These are phyloP conservation scores for Metarhizium anisopliae DNA, from an alignment of 2,329 filamentous ascomycete genomes.

Conservation along the genomic window DNA sequence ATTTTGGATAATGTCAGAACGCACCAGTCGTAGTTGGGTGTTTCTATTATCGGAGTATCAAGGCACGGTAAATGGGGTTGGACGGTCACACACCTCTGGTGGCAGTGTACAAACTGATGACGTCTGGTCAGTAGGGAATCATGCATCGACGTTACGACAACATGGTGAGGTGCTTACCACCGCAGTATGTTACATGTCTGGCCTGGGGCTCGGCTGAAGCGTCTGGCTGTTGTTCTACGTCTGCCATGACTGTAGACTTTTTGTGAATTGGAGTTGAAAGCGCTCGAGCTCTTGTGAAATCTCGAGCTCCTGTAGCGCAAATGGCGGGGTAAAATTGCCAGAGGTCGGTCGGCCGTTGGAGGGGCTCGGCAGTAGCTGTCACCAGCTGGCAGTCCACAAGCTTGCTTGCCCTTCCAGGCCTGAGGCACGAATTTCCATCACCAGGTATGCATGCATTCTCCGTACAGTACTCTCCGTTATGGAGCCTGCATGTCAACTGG, in stretches of 20 bases:
- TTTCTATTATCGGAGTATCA: neutral
- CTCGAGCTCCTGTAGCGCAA: slow-evolving; percentile 15
- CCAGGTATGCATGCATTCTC: too few species aligned
- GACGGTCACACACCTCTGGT: slow-evolving; percentile 44
- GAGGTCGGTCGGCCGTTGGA: neutral
- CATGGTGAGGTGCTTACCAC: slow-evolving; percentile 36
- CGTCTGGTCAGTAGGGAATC: slow-evolving; percentile 10
- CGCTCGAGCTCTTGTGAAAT: slow-evolving; percentile 11
- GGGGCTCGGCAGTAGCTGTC: slow-evolving; percentile 5
- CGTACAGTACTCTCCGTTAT: too few species aligned
- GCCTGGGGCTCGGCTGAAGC: slow-evolving; percentile 36
- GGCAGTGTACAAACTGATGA: slow-evolving; percentile 53
- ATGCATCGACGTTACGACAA: slow-evolving; percentile 2
- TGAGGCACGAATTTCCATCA: neutral
- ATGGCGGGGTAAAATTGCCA: slow-evolving; percentile 26
- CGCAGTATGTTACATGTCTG: slow-evolving; percentile 47
- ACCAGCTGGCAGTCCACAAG: neutral
- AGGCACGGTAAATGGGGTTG: neutral
- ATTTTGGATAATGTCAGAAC: neutral
- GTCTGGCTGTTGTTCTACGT: slow-evolving; percentile 40
- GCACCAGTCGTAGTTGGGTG: neutral
- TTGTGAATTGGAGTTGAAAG: slow-evolving; percentile 1
- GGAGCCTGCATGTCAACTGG: too few species aligned
- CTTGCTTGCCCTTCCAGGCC: neutral
- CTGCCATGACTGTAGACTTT: slow-evolving; percentile 38